These are phyloP conservation scores for Funneliformis geosporum DNA, from an alignment of 192 early-diverging fungal species.

Conservation along the genomic window DNA sequence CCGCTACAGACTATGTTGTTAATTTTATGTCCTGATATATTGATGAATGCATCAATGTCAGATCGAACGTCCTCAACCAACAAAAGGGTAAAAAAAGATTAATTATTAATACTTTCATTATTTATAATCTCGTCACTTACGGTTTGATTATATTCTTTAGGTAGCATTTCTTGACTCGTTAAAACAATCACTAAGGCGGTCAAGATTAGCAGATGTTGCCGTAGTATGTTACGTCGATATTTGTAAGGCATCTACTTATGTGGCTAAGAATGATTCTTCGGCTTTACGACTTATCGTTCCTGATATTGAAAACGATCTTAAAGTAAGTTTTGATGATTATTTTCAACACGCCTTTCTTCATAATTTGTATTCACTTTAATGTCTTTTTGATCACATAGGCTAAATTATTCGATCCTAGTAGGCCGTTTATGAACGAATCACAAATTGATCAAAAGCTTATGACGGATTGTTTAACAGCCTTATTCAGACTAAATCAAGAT, in stretches of 20 bases:
- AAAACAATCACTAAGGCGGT: slow-evolving; percentile 53
- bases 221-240: slow-evolving; percentile 75
- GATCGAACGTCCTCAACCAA: slow-evolving; percentile 15
- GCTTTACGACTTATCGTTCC: slow-evolving; percentile 65
- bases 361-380: not conserved
- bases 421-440: slow-evolving; percentile 50
- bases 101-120: not conserved
- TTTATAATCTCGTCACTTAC: not conserved
- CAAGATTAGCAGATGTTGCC: slow-evolving; percentile 65
- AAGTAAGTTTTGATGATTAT: slow-evolving; percentile 40
- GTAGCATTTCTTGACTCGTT: slow-evolving; percentile 55
- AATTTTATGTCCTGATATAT: slow-evolving; percentile 83
- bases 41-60: slow-evolving; percentile 56
- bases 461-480: slow-evolving; percentile 70
- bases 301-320: slow-evolving; percentile 76
- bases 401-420: slow-evolving; percentile 63
- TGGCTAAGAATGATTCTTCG: slow-evolving; percentile 61
- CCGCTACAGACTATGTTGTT: slow-evolving; percentile 86
- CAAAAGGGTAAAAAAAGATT: slow-evolving; percentile 9
- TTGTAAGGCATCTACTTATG: slow-evolving; percentile 70
- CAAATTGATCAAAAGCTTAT: slow-evolving; percentile 82
- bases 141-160: slow-evolving; percentile 28
- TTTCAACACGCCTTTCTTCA: not conserved
- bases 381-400: slow-evolving; percentile 41
- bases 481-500: slow-evolving; percentile 77